Conservation (phyloP, 2,329 filamentous ascomycete species). For the Aspergillus caelatus region DNA sequence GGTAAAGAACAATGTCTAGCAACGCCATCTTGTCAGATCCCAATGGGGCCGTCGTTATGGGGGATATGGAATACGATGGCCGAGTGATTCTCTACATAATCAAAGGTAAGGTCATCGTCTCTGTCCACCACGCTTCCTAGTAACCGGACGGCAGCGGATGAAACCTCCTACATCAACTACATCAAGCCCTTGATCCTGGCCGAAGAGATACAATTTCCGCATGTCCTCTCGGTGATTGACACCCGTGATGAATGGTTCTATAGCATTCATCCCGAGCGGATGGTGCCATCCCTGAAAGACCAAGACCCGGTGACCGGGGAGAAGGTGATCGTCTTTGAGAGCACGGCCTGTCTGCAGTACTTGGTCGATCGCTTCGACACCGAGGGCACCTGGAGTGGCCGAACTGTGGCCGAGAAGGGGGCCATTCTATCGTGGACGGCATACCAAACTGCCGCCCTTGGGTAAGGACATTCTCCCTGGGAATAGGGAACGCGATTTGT, state of each 20-base stretch:
- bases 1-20: background rate
- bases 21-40: background rate
- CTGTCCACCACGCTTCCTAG: background rate
- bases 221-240: slow-evolving; percentile 12
- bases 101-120: background rate
- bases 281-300: slow-evolving; percentile 9
- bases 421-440: slow-evolving; percentile 5
- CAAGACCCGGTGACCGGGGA: background rate
- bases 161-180: slow-evolving; percentile 13
- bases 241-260: slow-evolving; percentile 11
- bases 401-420: background rate
- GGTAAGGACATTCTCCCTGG: no score
- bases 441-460: slow-evolving; percentile 7
- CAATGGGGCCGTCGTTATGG: background rate
- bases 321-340: slow-evolving; percentile 10
- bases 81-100: slow-evolving; percentile 12
- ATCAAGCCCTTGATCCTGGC: slow-evolving; percentile 13
- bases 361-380: slow-evolving; percentile 9
- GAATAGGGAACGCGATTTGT: no score
- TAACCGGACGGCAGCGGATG: background rate
- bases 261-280: slow-evolving; percentile 8
- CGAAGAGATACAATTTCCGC: slow-evolving; percentile 4
- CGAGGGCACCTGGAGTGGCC: slow-evolving; percentile 5
- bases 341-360: slow-evolving; percentile 11
- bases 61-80: slow-evolving; percentile 10